phyloP scores from a whole-genome alignment of 306 rosid species.

The cucumber (Cucumis sativus) region Cucumber_9930_V3 NC_026660.2:31031001-31031500 shows the following conservation, averaged over 20 bases:
- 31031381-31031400: conserved; percentile 53
- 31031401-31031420: conserved; percentile 48
- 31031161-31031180: neutral
- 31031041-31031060: neutral
- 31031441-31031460: conserved; percentile 20
- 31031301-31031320: conserved; percentile 32
- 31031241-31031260: conserved; percentile 19
- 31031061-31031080: neutral
- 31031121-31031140: neutral
- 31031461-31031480: conserved; percentile 18
- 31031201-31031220: neutral
- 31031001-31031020: neutral
- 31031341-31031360: neutral
- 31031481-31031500: conserved; percentile 2
- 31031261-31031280: conserved; percentile 93
- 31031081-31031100: neutral
- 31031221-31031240: neutral
- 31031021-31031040: neutral
- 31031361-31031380: neutral
- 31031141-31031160: neutral
- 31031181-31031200: neutral
- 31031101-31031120: neutral
- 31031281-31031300: conserved; percentile 69
- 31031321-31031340: neutral
- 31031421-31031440: conserved; percentile 20